Evolutionary conservation across 2,329 filamentous ascomycete genomes (phyloP).

Genomic region (Stenocarpella maydis): DNA sequence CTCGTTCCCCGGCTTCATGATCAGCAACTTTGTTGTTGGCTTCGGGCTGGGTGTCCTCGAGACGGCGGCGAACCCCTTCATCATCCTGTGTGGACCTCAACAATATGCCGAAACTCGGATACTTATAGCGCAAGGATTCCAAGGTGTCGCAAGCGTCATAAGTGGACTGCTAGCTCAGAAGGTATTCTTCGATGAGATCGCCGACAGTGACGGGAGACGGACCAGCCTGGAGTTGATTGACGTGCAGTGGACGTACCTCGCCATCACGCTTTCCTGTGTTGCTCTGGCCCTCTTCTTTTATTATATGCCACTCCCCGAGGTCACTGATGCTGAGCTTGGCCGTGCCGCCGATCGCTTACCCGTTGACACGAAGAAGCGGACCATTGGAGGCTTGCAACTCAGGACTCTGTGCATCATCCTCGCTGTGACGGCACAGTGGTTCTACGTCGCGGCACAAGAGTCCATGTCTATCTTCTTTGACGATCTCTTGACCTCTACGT

Average conservation of each 20-base stretch:
- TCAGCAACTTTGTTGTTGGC: conserved; percentile 77
- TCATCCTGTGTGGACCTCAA: conserved; percentile 75
- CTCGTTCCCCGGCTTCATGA: conserved; percentile 81
- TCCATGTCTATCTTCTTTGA: conserved; percentile 69
- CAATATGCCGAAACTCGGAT: conserved; percentile 78
- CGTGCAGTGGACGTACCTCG: conserved; percentile 88
- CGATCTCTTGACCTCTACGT: conserved; percentile 54
- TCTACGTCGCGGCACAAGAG: conserved; percentile 80
- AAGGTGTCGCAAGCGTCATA: conserved; percentile 77
- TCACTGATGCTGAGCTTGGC: conserved; percentile 64
- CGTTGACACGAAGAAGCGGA: conserved; percentile 58
- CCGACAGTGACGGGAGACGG: conserved; percentile 43
- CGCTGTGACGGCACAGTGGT: conserved; percentile 79
- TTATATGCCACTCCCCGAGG: conserved; percentile 72
- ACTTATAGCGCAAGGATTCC: conserved; percentile 77
- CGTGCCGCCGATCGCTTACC: conserved; percentile 56
- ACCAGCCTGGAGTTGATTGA: conserved; percentile 67
- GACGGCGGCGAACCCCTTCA: conserved; percentile 81
- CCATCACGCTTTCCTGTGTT: conserved; percentile 78
- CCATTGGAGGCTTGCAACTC: conserved; percentile 59
- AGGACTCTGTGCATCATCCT: conserved; percentile 69
- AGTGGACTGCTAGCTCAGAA: conserved; percentile 76
- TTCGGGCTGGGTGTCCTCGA: conserved; percentile 81
- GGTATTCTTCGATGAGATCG: conserved; percentile 73
- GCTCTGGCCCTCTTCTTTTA: conserved; percentile 74